Evolutionary conservation across 129 eudicot species (phyloP).

Genomic region (Arctium lappa): DNA sequence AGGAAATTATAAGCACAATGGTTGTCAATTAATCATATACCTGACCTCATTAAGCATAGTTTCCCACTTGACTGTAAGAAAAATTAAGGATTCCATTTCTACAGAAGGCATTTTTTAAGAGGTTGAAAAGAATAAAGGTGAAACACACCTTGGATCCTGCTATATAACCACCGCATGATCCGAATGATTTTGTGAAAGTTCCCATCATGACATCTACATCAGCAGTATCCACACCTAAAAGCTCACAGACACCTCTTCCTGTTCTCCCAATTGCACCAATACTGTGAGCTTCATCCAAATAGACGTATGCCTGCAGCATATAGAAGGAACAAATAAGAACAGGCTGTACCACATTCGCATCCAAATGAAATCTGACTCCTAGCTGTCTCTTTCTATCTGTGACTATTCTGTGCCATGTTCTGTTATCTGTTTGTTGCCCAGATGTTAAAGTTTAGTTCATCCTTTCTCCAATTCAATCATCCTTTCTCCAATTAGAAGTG

Average conservation of each 20-base stretch:
- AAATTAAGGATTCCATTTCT: neutral
- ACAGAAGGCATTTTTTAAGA: neutral
- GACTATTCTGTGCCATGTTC: too few relatives aligned
- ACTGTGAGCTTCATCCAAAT: conserved; percentile 90
- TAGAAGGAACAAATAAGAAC: neutral
- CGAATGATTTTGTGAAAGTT: conserved; percentile 86
- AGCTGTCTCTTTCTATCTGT: too few relatives aligned
- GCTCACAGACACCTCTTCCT: conserved; percentile 86
- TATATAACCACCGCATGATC: conserved; percentile 89
- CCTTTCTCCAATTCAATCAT: neutral
- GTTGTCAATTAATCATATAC: neutral
- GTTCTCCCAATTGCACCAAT: conserved; percentile 83
- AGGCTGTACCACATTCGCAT: neutral
- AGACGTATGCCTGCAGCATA: conserved; percentile 60
- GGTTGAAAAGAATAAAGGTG: neutral
- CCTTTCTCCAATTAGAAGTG: neutral
- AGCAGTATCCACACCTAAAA: conserved; percentile 73
- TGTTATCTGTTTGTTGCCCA: too few relatives aligned
- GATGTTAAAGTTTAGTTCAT: neutral
- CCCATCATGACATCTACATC: conserved; percentile 94
- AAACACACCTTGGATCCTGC: conserved; percentile 59
- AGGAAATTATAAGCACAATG: neutral
- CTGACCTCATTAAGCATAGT: neutral
- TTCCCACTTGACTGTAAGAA: neutral
- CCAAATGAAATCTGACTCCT: neutral